Base-by-base conservation (phyloP, 1,284 basidiomycete genomes). In the Papiliotrema terrestris region DNA sequence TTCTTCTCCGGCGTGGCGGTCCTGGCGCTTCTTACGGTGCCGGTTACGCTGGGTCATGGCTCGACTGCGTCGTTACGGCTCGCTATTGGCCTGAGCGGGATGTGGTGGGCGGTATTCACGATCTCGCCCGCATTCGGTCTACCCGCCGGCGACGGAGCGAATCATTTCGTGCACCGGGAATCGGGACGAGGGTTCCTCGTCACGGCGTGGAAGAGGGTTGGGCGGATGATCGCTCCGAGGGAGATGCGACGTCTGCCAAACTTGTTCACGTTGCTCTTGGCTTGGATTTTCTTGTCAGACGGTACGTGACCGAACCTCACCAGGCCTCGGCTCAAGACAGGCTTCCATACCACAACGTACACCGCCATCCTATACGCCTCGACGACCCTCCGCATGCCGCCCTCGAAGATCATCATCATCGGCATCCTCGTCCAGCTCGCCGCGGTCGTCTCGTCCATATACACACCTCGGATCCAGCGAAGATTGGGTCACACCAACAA, bases 231-330 rank as follows among this genome's bases (percentile, higher is more conserved):
- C 14, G 78, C 78, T 1, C 85, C 83, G 77, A 72, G 72, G 3
- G 85, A 93, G 68, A 83, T 93, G 35, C 82, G 81, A 71, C 82
- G 81, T 55, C 78, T 94, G n/a, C 80, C 82, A 36, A 87, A 91
- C 67, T 89, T 91, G 0, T 96, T 93, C 78, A 81, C 82, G 56
- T 94, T 90, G 66, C 84, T 95, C 39, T 81, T 86, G 3, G 89
- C 92, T 0, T 95, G 92, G 91, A 91, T 95, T 69, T 81, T 95
- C 14, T 82, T 96, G 29, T 91, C 88, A 0, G 91, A 95, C 68
- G 89, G 89, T 89, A 50, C 49, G 82, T 57, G 36, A 19, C 52
- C 9, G 23, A 26, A 17, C 22, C 29, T 44, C 41, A n/a, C 56
- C 29, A 49, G 46, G 36, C 22, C 19, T 13, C 15, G 17, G 20